Evolutionary conservation across 441 rosid species (phyloP).

Genomic region (Populus hybrid): DNA sequence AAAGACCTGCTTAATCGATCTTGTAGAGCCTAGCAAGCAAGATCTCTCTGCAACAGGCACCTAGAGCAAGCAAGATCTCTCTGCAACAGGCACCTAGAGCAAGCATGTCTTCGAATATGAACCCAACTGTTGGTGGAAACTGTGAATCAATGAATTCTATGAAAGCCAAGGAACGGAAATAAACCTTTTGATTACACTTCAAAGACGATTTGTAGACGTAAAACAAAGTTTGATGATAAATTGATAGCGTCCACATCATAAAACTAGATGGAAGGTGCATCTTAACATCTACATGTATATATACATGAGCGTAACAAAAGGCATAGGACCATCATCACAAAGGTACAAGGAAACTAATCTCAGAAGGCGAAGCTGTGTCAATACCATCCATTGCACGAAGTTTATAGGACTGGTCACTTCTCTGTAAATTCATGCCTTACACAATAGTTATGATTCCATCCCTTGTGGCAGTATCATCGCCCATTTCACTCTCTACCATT

Average conservation of each 20-base stretch:
- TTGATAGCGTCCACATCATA: not conserved
- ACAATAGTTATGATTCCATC: conserved; percentile 31
- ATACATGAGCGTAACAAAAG: not conserved
- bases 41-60: too few relatives aligned
- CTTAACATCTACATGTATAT: not conserved
- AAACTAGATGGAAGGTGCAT: not conserved
- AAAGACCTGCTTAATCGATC: not conserved
- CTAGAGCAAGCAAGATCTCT: not conserved
- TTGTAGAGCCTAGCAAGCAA: not conserved
- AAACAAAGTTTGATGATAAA: not conserved
- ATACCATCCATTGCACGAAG: not conserved
- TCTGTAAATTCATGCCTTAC: conserved; percentile 21
- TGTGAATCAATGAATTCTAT: not conserved
- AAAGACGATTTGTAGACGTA: not conserved
- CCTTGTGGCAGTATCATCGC: conserved; percentile 31
- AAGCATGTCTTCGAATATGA: too few relatives aligned
- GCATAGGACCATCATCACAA: not conserved
- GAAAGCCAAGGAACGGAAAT: not conserved
- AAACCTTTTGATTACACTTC: not conserved
- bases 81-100: too few relatives aligned
- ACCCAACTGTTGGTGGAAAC: not conserved
- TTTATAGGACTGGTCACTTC: not conserved
- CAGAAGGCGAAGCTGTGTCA: not conserved
- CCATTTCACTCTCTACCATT: conserved; percentile 31
- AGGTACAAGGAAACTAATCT: not conserved